Base-by-base conservation (phyloP, 1,284 basidiomycete genomes). In the Inonotus obliquus region DNA sequence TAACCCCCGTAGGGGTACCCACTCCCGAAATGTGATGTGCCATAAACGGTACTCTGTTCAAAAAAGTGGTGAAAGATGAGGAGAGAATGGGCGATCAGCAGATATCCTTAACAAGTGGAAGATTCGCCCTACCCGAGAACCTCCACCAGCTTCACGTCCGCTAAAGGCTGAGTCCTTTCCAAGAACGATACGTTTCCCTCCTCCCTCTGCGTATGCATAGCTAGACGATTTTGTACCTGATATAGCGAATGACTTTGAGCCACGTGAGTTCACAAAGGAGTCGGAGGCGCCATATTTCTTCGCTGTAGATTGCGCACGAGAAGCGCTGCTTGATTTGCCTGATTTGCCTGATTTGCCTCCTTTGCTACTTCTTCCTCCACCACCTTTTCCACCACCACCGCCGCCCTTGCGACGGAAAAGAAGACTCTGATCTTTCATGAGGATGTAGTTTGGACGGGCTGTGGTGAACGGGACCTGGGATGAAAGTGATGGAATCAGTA, bases 1-100 rank as follows among this genome's bases (percentile, higher is more conserved):
- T 38, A 57, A 5, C 59, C 55, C 13, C 63, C 63, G 32, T 64
- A 64, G 11, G 59, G 63, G 49, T 64, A 64, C 48, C 63, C 63
- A 39, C 63, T 64, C 6, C 63, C 63, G 47, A 61, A 64, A 25
- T 21, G 52, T 1, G 52, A 59, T 10, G 63, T 64, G 17, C 64
- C 64, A 47, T 57, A 65, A 5, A 62, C 53, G 21, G 19, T 44
- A 41, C 23, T 51, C 29, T 55, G 53, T 4, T 41, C 27, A 37
- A 44, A 25, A n/a, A 37, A 49, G 13, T 14, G 37, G 17, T 3
- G 13, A 44, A 14, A n/a, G 9, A 38, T 47, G 29, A 13, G 14
- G 10, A 23, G 25, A 21, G 23, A 35, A 39, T 55, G 10, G 17
- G n/a, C 32, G 44, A 10, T 55, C 21, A 32, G 13, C 17, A 45